Evolutionary conservation across 1,139 yeast species (phyloP).

Genomic region (Scheffersomyces stambukii): DNA sequence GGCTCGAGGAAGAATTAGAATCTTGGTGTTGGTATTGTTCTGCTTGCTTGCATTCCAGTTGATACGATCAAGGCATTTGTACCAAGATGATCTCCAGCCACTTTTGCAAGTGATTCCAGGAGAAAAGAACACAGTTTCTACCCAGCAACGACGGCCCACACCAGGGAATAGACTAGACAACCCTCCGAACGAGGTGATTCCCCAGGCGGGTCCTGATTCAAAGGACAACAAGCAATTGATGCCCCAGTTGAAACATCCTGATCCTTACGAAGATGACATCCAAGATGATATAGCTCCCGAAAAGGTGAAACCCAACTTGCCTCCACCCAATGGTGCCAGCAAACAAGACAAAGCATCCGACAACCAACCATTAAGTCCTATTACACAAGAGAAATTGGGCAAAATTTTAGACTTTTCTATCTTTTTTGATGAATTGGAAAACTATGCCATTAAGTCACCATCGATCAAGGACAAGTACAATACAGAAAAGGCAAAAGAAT

Average conservation of each 20-base stretch:
- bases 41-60: conserved; percentile 6
- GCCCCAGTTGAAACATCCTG: not conserved
- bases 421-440: conserved; percentile 30
- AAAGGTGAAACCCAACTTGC: no score
- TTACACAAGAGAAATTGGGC: conserved; percentile 1
- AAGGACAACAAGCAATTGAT: not conserved
- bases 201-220: conserved; percentile 8
- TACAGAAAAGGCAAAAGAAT: conserved; percentile 28
- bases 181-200: conserved; percentile 7
- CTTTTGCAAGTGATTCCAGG: conserved; percentile 3
- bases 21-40: conserved; percentile 5
- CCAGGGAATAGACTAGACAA: conserved; percentile 7
- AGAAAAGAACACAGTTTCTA: not conserved
- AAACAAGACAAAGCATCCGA: not conserved
- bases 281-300: not conserved
- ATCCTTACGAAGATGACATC: not conserved
- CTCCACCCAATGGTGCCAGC: not conserved
- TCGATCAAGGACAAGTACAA: conserved; percentile 35
- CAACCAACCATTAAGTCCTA: not conserved
- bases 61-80: conserved; percentile 1
- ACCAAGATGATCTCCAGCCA: conserved; percentile 2
- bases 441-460: conserved; percentile 23
- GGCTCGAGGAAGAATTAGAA: conserved; percentile 4
- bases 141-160: conserved; percentile 3
- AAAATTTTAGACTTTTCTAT: conserved; percentile 22